Base-by-base conservation (phyloP, 2,329 filamentous ascomycete species). In the Torrubiellomyces zombiae region DNA sequence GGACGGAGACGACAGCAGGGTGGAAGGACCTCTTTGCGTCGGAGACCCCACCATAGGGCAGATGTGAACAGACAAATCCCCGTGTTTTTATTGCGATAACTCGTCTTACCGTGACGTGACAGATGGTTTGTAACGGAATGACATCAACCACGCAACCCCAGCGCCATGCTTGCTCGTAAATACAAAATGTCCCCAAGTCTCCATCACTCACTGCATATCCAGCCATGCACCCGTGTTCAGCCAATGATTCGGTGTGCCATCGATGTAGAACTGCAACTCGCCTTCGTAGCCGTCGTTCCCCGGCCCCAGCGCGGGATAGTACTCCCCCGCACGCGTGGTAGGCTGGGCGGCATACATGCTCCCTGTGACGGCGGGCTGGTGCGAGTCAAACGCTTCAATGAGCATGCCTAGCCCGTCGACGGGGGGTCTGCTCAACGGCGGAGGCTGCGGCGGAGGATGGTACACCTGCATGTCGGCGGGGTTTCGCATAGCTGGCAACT, bases 201-300 rank as follows among this genome's bases (percentile, higher is more conserved):
- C 13, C 22, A 12, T 22, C 10, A 5, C 7, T 26, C 10, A 30
- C 16, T 30, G 24, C 28, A 31, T 28, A 14, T 30, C 29, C 7
- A 34, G 21, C 32, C 32, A 36, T 11, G 24, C 28, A 13, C 23
- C 29, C 13, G 28, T 15, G 4, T 25, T 27, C 17, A 33, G 18
- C 32, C 31, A 34, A 14, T 24, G 27, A 12, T 27, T 25, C 4
- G 33, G 16, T 2, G 47, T 39, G 2, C 56, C 57, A 19, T 56
- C 44, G 14, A 59, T 48, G 27, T 55, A 55, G 23, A 48, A 50
- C 31, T 55, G 53, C 25, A 63, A 36, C 37, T 62, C 59, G 7
- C 39, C 45, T 32, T 60, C 53, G 30, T 55, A 63, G 2, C 58
- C 58, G 28, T 63, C 59, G 21, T 50, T 50, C 6, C 43, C 37